A percentile compares a stretch with the other conserved stretches of the same genome.
phyloP scores from a whole-genome alignment of 1,284 basidiomycete genomes.

The Irpex sp. region DNA sequence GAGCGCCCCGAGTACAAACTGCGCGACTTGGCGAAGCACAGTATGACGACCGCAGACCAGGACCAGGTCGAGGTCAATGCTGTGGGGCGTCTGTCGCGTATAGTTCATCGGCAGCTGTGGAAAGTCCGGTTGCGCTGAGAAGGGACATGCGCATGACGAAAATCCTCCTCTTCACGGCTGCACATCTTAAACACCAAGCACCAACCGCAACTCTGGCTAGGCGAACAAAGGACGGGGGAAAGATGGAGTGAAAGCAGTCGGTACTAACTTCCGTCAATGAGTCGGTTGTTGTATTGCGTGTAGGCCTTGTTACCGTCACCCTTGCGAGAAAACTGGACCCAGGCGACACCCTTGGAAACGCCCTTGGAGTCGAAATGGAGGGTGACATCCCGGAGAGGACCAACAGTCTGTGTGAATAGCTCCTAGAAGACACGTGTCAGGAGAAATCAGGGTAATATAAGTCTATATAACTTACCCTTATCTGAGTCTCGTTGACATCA shows the following conservation, averaged over 20 bases:
- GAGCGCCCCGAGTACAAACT: conserved; percentile 10
- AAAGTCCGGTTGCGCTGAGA: conserved; percentile 12
- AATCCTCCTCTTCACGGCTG: background rate
- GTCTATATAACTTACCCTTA: conserved; percentile 64
- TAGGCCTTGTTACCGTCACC: conserved; percentile 93
- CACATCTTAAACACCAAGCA: conserved; percentile 10
- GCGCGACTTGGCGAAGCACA: conserved; percentile 8
- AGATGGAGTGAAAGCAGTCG: conserved; percentile 45
- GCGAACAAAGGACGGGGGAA: conserved; percentile 19
- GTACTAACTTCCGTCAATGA: conserved; percentile 99
- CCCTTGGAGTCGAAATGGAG: conserved; percentile 86
- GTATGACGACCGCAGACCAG: background rate
- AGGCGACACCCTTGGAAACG: conserved; percentile 87
- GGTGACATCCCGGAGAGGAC: conserved; percentile 79
- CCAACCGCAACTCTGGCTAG: conserved; percentile 21
- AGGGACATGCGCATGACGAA: conserved; percentile 4
- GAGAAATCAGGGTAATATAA: background rate
- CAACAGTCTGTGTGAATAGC: conserved; percentile 89
- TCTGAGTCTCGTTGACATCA: conserved; percentile 94
- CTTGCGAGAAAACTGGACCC: conserved; percentile 82
- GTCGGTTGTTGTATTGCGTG: conserved; percentile 94
- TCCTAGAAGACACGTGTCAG: conserved; percentile 55
- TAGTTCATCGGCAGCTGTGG: conserved; percentile 8
- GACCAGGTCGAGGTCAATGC: conserved; percentile 2
- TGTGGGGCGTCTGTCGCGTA: background rate